Base-by-base conservation (phyloP, 768 basidiomycete species). In the Leccinum uliginosum region DNA sequence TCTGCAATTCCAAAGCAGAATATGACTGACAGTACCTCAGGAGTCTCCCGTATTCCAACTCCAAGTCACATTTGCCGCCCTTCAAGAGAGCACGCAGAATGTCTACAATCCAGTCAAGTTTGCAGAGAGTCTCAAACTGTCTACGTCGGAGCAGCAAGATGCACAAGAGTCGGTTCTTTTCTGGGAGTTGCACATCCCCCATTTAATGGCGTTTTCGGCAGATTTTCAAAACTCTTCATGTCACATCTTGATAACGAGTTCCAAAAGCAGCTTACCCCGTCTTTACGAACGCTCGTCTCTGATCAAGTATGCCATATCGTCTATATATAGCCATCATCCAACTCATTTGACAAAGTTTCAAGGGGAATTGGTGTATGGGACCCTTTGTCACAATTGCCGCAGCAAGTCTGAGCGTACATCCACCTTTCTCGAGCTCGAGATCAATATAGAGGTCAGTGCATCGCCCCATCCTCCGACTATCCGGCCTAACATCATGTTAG, bases 211-310 rank as follows among this genome's bases (percentile, higher is more conserved):
- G 1, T 6, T 51, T 38, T 53, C 19, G 27, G 8, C 67, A 95
- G 93, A 67, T 96, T 98, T 68, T 93, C 92, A 3, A 98, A 98
- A 65, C 80, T 98, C 17, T 96, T 98, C 73, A 89, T 98, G 83
- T 84, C 85, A 12, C 87, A 93, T 66, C 78, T 98, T 32, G 91
- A 92, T 60, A 78, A 77, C 7, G 92, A 97, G 72, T 97, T 97
- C 71, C 81, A 84, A 72, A 92, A 90, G 67, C 93, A 97, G 65
- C 74, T 78, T 2, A 75, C 80, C 45, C 80, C 83, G 6, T 72
- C 75, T 9, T 75, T 95, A 17, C 83, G 79, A 61, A 82, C 83
- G 2, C 78, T 97, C 11, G 77, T 98, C 55, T 78, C 83, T 6
- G 80, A 87, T 62, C 89, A 93, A 75, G 91, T 86, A 64, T 29